These are phyloP conservation scores for Mycena chlorophos DNA, from an alignment of 768 basidiomycete species.

Conservation along the genomic window DNA sequence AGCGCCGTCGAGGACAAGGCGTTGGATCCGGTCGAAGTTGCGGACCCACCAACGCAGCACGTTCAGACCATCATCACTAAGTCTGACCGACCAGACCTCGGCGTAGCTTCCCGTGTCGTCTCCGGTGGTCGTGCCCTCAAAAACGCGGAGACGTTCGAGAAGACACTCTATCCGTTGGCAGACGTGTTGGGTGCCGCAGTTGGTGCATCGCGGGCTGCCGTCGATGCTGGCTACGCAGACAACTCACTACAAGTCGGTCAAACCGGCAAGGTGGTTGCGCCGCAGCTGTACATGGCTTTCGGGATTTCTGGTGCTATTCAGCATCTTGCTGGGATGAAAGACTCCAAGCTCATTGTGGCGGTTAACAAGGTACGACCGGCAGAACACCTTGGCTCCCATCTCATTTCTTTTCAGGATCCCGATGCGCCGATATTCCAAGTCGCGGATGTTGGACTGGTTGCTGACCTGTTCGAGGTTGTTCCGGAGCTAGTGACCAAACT, in stretches of 20 bases:
- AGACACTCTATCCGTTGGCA: constrained; percentile 85
- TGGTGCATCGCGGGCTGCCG: constrained; percentile 96
- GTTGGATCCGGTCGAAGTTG: constrained; percentile 62
- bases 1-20: constrained; percentile 59
- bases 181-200: constrained; percentile 93
- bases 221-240: constrained; percentile 97
- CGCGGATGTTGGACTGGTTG: constrained; percentile 92
- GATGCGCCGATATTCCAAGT: constrained; percentile 99
- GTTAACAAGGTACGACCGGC: constrained; percentile 79
- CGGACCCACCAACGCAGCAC: constrained; percentile 60
- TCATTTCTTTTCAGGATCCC: constrained; percentile 60
- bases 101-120: constrained; percentile 82
- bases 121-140: constrained; percentile 96
- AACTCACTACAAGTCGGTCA: constrained; percentile 99
- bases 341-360: constrained; percentile 96
- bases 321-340: constrained; percentile 99
- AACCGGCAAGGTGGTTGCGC: constrained; percentile 97
- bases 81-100: constrained; percentile 91
- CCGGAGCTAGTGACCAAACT: constrained; percentile 90
- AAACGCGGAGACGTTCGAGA: constrained; percentile 89
- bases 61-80: constrained; percentile 76
- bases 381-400: background rate
- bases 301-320: constrained; percentile 99
- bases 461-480: constrained; percentile 88
- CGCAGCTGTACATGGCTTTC: constrained; percentile 92